phyloP scores from a whole-genome alignment of 306 rosid species.

The Betula pendula region DNA sequence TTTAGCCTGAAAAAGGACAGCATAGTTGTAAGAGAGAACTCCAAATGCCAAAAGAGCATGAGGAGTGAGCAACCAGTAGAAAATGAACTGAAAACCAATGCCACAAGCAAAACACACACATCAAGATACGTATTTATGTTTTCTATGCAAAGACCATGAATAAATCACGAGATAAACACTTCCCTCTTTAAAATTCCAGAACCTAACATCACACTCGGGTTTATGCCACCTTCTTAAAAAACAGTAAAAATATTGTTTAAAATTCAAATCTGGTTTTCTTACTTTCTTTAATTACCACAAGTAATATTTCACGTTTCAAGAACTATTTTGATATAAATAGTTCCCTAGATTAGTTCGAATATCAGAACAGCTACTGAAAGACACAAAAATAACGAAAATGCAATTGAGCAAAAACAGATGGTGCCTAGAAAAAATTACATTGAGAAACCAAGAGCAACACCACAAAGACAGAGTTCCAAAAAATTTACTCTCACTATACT shows the following conservation, averaged over 20 bases:
- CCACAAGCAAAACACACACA: not conserved
- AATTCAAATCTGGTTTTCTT: not conserved
- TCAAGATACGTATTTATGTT: not conserved
- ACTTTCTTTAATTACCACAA: not conserved
- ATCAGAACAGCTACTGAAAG: not conserved
- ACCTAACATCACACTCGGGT: not conserved
- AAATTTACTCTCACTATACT: not conserved
- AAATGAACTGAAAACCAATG: slow-evolving; percentile 4
- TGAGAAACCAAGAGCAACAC: not conserved
- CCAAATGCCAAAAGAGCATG: slow-evolving; percentile 18
- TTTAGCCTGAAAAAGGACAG: slow-evolving; percentile 49
- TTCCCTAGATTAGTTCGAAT: not conserved
- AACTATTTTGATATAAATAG: not conserved
- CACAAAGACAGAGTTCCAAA: not conserved
- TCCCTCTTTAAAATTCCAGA: not conserved
- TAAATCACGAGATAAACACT: not conserved
- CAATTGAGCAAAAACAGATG: not conserved
- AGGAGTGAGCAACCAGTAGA: slow-evolving; percentile 17
- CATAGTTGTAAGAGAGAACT: slow-evolving; percentile 28
- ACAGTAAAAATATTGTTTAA: not conserved
- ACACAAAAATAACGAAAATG: not conserved
- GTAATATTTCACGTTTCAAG: not conserved
- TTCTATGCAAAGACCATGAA: not conserved
- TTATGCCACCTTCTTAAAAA: not conserved
- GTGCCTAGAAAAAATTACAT: not conserved